Base-by-base conservation (phyloP, 768 basidiomycete species). In the Psilocybe subaeruginosa region DNA sequence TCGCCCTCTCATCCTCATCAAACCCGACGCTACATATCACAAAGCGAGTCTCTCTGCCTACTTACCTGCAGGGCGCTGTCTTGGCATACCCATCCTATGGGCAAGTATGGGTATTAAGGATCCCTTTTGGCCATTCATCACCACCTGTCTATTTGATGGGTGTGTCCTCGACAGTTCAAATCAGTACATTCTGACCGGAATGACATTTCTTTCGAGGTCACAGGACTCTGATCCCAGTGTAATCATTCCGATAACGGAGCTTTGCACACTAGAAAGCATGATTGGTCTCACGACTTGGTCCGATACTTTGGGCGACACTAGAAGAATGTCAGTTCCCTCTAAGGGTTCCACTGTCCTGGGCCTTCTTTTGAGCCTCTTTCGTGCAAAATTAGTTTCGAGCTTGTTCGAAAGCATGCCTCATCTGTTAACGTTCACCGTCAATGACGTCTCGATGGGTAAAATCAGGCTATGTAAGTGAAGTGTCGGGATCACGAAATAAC, bases 251-350 rank as follows among this genome's bases (percentile, higher is more conserved):
- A n/a, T 46, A 48, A 53, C 27, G 31, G 52, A 12, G 8, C 35
- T 37, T n/a, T 49, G 5, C 31, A 19, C 29, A 35, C 53, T 39
- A 14, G 39, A 43, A 60, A 54, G 46, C 23, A 9, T 17, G 5
- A 11, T 37, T 29, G 39, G 30, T 61, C 60, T 56, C 60, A 61
- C 60, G 60, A 61, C 33, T 46, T 57, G 60, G 46, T 46, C 60
- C 60, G 19, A 19, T 8, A 57, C 51, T 37, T 31, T 61, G 54
- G 54, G 48, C 16, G 16, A 37, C 51, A 37, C 51, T 4, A 33
- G 16, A 37, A 17, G 47, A 49, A 19, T 41, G 16, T 29, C 39
- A 49, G 19, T 29, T 45, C 31, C 37, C 19, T 23, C 31, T n/a
- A 52, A 31, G 39, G 50, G 46, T 46, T 50, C 60, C 55, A 52